Base-by-base conservation (phyloP, 2,329 filamentous ascomycete genomes). In the Herpotrichia juniperi region DNA sequence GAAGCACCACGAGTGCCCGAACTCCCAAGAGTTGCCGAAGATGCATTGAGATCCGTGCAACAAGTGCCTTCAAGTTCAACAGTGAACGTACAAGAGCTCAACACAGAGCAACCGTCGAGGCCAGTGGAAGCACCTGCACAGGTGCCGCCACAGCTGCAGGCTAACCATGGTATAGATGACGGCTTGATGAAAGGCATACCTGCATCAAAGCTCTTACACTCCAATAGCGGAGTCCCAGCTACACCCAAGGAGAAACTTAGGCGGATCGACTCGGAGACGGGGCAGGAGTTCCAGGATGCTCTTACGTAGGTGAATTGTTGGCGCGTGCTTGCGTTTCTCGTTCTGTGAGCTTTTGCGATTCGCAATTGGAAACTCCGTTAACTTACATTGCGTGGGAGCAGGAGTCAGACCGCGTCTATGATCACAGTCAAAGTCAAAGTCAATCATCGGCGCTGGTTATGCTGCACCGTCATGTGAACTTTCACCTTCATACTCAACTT, bases 281-380 rank as follows among this genome's bases (percentile, higher is more conserved):
- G 75, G 5, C 78, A 81, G 32, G 74, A 76, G 35, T 81, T 81
- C 51, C 72, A 78, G 42, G 79, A 81, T 66, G 79, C 79, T 6
- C 73, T 78, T 44, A 70, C 72, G 46, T 74, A 63, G 61, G 25
- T 16, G 16, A 12, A 43, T 14, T 43, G n/a, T 22, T 40, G 37
- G 19, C 21, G 21, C 10, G 37, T 40, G 21, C 37, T 16, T 40
- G 22, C 3, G 14, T 24, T 24, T 4, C n/a, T 14, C 22, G 12
- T 24, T 4, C 22, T n/a, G 16, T 35, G 31, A 5, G 5, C 8
- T 37, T 19, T 12, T 40, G 37, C 37, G n/a, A n/a, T 12, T 16
- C 25, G 4, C 11, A n/a, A n/a, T 14, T 24, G 11, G 19, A n/a
- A 25, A n/a, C 16, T n/a, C 37, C 14, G 7, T 10, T 22, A 9